Percentiles rank a stretch among this genome's conserved stretches.
Conservation (phyloP, 176 grass and related monocot genomes). For the Phoenix dactylifera region DNA sequence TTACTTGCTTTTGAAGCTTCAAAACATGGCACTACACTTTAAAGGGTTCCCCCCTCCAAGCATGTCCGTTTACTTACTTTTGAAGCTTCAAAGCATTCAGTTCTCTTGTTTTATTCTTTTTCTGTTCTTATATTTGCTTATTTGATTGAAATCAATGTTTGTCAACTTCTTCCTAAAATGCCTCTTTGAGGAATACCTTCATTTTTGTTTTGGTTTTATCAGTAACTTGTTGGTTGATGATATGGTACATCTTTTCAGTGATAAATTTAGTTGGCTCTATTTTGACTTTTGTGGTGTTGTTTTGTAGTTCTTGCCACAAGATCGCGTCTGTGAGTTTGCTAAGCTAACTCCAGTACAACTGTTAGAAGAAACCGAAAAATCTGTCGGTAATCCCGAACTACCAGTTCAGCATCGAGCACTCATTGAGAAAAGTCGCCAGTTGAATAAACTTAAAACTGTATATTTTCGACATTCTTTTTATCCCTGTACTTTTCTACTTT, state of each 20-base stretch:
- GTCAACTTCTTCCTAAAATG: no score
- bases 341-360: slow-evolving; percentile 81
- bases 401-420: slow-evolving; percentile 65
- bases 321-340: slow-evolving; percentile 84
- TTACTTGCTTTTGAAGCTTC: no score
- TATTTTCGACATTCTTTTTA: slow-evolving; percentile 7
- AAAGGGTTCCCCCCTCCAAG: no score
- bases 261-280: slow-evolving; percentile 12
- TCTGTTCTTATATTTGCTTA: no score
- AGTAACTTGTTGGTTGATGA: not conserved
- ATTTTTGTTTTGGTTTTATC: no score
- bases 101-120: no score
- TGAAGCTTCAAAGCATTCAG: no score
- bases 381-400: slow-evolving; percentile 73
- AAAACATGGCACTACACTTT: no score
- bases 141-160: no score
- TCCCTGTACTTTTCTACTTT: not conserved
- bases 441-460: slow-evolving; percentile 80
- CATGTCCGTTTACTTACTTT: no score
- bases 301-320: slow-evolving; percentile 83
- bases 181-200: no score
- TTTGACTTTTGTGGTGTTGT: slow-evolving; percentile 3
- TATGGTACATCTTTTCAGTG: not conserved
- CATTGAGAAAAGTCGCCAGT: slow-evolving; percentile 50
- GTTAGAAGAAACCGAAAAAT: slow-evolving; percentile 90